Evolutionary conservation across 805 yeast genomes (phyloP).

Genomic region (Monosporozyma unispora): DNA sequence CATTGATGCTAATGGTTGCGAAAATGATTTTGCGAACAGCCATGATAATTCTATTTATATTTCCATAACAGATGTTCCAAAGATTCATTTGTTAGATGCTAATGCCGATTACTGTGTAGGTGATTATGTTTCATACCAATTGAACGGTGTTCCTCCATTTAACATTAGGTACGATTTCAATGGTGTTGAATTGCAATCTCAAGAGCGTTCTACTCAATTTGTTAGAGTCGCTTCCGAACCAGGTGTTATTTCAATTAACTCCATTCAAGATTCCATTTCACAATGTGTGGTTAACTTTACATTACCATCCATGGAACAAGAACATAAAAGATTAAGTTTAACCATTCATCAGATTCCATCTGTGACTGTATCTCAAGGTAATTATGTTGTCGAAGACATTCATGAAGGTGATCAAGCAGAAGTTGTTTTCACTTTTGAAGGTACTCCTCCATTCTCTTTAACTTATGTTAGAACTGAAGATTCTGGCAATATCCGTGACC

Average conservation of each 20-base stretch:
- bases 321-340: slow-evolving; percentile 30
- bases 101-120: slow-evolving; percentile 75
- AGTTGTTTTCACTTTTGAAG: slow-evolving; percentile 69
- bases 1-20: slow-evolving; percentile 64
- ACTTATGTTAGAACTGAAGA: slow-evolving; percentile 71
- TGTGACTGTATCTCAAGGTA: slow-evolving; percentile 79
- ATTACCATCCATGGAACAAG: slow-evolving; percentile 26
- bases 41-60: slow-evolving; percentile 38
- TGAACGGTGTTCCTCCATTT: slow-evolving; percentile 77
- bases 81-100: slow-evolving; percentile 40
- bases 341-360: slow-evolving; percentile 56
- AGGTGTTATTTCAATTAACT: slow-evolving; percentile 61
- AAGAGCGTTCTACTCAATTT: slow-evolving; percentile 40
- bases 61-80: slow-evolving; percentile 69
- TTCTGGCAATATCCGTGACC: slow-evolving; percentile 31
- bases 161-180: slow-evolving; percentile 67
- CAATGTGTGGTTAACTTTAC: slow-evolving; percentile 62
- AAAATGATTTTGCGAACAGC: slow-evolving; percentile 34
- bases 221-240: slow-evolving; percentile 72
- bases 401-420: slow-evolving; percentile 95
- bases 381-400: slow-evolving; percentile 63
- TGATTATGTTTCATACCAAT: slow-evolving; percentile 67
- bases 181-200: slow-evolving; percentile 48
- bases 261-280: slow-evolving; percentile 66
- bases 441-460: slow-evolving; percentile 84